Conservation (phyloP, 805 yeast species). For the Kazachstania kunashirensis region DNA sequence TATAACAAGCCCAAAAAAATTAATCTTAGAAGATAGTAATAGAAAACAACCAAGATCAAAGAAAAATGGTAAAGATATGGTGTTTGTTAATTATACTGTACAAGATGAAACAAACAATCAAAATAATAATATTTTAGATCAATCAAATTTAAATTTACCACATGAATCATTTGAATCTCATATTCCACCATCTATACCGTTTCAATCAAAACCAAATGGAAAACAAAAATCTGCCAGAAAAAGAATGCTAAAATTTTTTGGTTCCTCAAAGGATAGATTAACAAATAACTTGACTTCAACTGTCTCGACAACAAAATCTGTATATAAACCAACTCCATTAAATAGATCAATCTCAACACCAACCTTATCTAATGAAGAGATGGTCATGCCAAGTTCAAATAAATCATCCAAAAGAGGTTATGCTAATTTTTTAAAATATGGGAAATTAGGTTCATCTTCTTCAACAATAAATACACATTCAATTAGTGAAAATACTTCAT, state of each 20-base stretch:
- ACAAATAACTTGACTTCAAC: background rate
- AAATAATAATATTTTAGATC: background rate
- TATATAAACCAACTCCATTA: background rate
- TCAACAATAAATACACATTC: background rate
- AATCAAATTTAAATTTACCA: too few species aligned
- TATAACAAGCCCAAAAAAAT: conserved; percentile 24
- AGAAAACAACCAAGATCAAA: conserved; percentile 8
- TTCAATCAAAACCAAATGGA: conserved; percentile 3
- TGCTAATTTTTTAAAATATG: conserved; percentile 17
- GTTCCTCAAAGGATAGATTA: conserved; percentile 12
- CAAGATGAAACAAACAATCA: conserved; percentile 14
- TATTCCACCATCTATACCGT: background rate
- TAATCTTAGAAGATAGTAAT: conserved; percentile 19
- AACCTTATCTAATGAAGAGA: conserved; percentile 1
- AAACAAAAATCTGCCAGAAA: conserved; percentile 24
- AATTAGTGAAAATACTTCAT: background rate
- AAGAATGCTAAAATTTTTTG: conserved; percentile 26
- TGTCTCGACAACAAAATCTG: background rate
- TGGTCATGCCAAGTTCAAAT: conserved; percentile 4
- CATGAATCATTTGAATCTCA: background rate
- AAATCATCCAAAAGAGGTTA: conserved; percentile 13
- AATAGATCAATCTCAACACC: conserved; percentile 8
- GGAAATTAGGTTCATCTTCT: conserved; percentile 5
- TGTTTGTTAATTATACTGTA: conserved; percentile 29
- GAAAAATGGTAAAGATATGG: conserved; percentile 24